phyloP scores from a whole-genome alignment of 2,329 filamentous ascomycete genomes.

The Diaporthe ampelina region DNA sequence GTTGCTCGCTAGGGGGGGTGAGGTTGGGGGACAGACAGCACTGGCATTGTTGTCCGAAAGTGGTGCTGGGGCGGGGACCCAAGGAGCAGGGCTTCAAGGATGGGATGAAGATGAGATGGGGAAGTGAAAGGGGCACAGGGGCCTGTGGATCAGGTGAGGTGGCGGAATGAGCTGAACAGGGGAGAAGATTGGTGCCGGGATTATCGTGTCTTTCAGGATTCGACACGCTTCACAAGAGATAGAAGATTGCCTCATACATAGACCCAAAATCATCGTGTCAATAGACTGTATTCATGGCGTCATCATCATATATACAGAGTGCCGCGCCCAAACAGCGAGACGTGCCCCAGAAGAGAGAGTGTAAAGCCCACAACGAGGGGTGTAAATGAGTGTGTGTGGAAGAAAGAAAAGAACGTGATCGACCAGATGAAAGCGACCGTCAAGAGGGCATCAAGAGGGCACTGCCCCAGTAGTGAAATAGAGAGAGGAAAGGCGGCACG shows the following conservation, averaged over 20 bases:
- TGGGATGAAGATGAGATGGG: neutral
- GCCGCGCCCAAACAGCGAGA: neutral
- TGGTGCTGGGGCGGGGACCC: neutral
- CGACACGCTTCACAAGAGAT: neutral
- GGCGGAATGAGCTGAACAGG: too few relatives aligned
- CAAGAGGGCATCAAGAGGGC: neutral
- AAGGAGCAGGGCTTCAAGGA: too few relatives aligned
- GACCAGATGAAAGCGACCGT: constrained; percentile 28
- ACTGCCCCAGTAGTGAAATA: neutral
- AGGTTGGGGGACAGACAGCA: neutral
- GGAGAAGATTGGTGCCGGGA: neutral
- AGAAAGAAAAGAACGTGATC: constrained; percentile 9
- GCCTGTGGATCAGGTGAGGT: neutral
- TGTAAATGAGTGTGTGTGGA: neutral
- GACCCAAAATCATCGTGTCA: neutral
- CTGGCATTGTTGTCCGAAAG: neutral
- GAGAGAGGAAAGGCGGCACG: too few relatives aligned
- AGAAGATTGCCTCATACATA: neutral
- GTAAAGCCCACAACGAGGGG: neutral
- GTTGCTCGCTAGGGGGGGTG: too few relatives aligned
- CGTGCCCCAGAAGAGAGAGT: neutral
- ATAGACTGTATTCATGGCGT: constrained; percentile 12
- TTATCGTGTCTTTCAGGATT: neutral
- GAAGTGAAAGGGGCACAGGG: too few relatives aligned
- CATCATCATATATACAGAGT: neutral